phyloP scores from a whole-genome alignment of 208 protist species.

The Trypanosoma lewisi region DNA sequence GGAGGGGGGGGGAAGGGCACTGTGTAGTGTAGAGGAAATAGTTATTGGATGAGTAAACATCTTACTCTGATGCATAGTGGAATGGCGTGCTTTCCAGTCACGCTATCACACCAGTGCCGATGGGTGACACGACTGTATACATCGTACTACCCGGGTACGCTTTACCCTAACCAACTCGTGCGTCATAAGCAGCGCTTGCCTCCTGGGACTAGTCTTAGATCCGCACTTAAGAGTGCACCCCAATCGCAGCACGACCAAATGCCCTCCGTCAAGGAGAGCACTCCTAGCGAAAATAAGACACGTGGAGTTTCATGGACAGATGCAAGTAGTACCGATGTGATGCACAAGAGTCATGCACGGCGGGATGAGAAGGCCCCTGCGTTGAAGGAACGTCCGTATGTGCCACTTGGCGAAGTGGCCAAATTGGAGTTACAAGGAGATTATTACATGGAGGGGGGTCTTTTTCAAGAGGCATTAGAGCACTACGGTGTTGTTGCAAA shows the following conservation, averaged over 20 bases:
- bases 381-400: conserved; percentile 45
- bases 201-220: conserved; percentile 21
- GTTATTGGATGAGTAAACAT: conserved; percentile 21
- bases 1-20: not conserved
- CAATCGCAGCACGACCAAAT: not conserved
- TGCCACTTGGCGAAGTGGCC: conserved; percentile 77
- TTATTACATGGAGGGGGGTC: conserved; percentile 77
- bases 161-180: conserved; percentile 81
- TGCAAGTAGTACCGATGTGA: conserved; percentile 60
- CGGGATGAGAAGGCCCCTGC: not conserved
- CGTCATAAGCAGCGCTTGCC: conserved; percentile 54
- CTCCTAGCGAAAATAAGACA: conserved; percentile 7
- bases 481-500: conserved; percentile 87
- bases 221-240: not conserved
- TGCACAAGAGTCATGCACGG: conserved; percentile 23
- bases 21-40: not conserved
- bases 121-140: conserved; percentile 84
- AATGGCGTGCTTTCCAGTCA: not conserved
- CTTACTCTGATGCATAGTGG: not conserved
- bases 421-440: conserved; percentile 87
- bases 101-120: conserved; percentile 45
- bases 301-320: conserved; percentile 60
- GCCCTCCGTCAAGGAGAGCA: not conserved
- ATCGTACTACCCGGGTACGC: conserved; percentile 72
- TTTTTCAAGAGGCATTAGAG: conserved; percentile 87